phyloP scores from a whole-genome alignment of 306 rosid genomes.

The Fragaria ananassa region DNA sequence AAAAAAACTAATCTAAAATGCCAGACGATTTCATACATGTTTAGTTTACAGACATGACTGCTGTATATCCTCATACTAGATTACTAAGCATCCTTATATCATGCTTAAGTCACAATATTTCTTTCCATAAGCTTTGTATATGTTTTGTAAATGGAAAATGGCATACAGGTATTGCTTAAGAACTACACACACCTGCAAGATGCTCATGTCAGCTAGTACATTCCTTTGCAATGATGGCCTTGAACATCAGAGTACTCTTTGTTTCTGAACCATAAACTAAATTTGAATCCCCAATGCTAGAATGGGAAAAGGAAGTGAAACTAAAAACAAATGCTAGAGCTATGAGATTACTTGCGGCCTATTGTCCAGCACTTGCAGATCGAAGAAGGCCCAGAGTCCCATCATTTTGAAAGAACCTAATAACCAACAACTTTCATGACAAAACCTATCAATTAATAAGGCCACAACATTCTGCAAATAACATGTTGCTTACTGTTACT shows the following conservation, averaged over 20 bases:
- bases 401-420: conserved; percentile 16
- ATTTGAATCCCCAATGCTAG: not conserved
- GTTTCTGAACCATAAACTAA: not conserved
- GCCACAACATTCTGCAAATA: conserved; percentile 11
- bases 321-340: not conserved
- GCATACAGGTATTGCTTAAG: not conserved
- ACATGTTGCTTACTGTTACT: not conserved
- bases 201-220: not conserved
- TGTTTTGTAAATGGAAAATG: not conserved
- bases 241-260: not conserved
- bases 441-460: conserved; percentile 3
- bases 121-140: not conserved
- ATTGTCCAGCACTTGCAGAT: conserved; percentile 12
- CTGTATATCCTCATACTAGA: not conserved
- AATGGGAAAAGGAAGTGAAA: not conserved
- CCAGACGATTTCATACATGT: not conserved
- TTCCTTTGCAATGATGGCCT: not conserved
- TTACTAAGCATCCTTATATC: not conserved
- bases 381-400: conserved; percentile 9
- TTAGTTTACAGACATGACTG: not conserved
- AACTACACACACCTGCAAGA: conserved; percentile 7
- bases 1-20: not conserved
- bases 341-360: conserved; percentile 12
- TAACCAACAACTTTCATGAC: not conserved
- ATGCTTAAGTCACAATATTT: not conserved